These are phyloP conservation scores for Gymnopilus dilepis DNA, from an alignment of 768 basidiomycete species.

Conservation along the genomic window DNA sequence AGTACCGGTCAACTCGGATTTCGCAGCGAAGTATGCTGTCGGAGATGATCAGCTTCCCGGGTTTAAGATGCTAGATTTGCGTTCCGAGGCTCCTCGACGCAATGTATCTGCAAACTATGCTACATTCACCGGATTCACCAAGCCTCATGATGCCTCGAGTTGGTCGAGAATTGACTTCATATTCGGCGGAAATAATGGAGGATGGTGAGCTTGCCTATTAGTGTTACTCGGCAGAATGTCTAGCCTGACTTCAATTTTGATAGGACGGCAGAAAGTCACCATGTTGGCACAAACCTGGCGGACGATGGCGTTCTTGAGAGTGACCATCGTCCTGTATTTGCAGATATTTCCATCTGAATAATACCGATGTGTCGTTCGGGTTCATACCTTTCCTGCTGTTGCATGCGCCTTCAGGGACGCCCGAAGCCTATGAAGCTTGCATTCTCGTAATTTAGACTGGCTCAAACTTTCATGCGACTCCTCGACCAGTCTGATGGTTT, in stretches of 20 bases:
- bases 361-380: not conserved
- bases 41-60: not conserved
- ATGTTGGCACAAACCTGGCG: conserved; percentile 44
- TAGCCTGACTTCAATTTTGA: not conserved
- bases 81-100: not conserved
- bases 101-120: not conserved
- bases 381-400: too few relatives aligned
- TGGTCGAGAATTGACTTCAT: conserved; percentile 14
- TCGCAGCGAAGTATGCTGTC: not conserved
- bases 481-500: too few relatives aligned
- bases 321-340: conserved; percentile 61
- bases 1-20: conserved; percentile 38
- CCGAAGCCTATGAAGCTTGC: too few relatives aligned
- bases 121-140: conserved; percentile 56
- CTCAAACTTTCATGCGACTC: too few relatives aligned
- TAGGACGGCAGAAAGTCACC: conserved; percentile 28
- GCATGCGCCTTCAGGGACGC: too few relatives aligned
- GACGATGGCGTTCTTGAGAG: conserved; percentile 60
- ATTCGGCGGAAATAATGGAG: conserved; percentile 13
- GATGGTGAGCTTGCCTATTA: conserved; percentile 42
- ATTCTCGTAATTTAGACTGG: too few relatives aligned
- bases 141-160: conserved; percentile 37
- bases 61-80: conserved; percentile 7
- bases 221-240: not conserved
- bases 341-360: conserved; percentile 32